These are phyloP conservation scores for Pseudoneurospora amorphoporcata DNA, from an alignment of 495 filamentous ascomycete genomes.

Conservation along the genomic window DNA sequence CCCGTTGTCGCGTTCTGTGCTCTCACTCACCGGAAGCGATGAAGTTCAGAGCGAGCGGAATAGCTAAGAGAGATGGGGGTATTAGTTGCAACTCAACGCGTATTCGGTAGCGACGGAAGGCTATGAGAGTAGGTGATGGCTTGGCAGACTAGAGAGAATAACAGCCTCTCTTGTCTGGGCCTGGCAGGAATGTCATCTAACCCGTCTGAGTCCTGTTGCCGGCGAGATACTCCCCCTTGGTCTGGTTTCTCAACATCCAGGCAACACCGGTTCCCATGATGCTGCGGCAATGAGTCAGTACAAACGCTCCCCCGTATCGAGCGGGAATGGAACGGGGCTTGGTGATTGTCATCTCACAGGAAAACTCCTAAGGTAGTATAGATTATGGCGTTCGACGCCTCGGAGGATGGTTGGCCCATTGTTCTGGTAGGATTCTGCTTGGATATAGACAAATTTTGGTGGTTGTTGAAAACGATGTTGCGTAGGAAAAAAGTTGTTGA, in stretches of 20 bases:
- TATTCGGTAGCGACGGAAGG: not conserved
- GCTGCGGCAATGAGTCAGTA: constrained; percentile 24
- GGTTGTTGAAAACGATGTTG: not conserved
- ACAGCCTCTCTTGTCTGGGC: not conserved
- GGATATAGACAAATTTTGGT: not conserved
- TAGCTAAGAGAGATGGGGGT: constrained; percentile 31
- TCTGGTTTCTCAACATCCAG: constrained; percentile 57
- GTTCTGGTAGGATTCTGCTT: not conserved
- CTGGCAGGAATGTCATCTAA: constrained; percentile 31
- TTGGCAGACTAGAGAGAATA: not conserved
- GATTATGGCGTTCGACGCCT: constrained; percentile 66
- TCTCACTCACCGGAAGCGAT: constrained; percentile 70
- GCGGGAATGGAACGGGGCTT: not conserved
- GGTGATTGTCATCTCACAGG: constrained; percentile 39
- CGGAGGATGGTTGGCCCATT: constrained; percentile 60
- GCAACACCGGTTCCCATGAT: constrained; percentile 54
- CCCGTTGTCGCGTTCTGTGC: constrained; percentile 1
- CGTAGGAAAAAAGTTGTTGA: not conserved
- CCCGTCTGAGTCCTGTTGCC: constrained; percentile 68
- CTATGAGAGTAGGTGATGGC: not conserved
- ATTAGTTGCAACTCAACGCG: constrained; percentile 11
- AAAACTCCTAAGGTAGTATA: constrained; percentile 64
- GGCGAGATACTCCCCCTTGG: constrained; percentile 57
- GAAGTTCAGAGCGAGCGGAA: constrained; percentile 70
- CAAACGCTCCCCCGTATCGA: not conserved